Conservation (phyloP, 2,329 filamentous ascomycete species). For the Diaporthe caulivora region DNA sequence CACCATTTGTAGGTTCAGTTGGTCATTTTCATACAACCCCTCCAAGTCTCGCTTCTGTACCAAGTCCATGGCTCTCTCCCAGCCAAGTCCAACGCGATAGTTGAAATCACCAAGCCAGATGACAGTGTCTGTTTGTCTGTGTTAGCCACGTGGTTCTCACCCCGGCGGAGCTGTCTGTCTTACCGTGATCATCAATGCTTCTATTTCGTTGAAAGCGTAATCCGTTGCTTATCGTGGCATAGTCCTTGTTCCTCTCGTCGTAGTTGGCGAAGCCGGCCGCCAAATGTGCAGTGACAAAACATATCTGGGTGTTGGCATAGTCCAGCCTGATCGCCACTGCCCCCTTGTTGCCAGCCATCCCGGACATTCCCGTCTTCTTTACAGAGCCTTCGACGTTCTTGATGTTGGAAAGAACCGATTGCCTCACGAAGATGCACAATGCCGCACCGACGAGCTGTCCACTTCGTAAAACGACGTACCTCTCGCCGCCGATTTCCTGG, state of each 20-base stretch:
- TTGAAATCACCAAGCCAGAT: conserved; percentile 99
- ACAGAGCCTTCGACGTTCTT: conserved; percentile 97
- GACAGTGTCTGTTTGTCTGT: conserved; percentile 68
- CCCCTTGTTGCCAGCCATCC: conserved; percentile 98
- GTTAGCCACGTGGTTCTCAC: conserved; percentile 42
- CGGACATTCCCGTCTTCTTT: conserved; percentile 94
- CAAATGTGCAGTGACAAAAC: conserved; percentile 96
- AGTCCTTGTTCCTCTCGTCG: conserved; percentile 94
- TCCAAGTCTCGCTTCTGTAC: conserved; percentile 81
- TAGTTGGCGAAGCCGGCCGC: conserved; percentile 97
- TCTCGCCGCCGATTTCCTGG: conserved; percentile 73
- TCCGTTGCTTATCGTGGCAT: conserved; percentile 87
- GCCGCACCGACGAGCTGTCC: conserved; percentile 96
- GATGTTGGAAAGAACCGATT: conserved; percentile 81
- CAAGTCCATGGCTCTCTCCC: conserved; percentile 81
- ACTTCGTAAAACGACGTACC: conserved; percentile 90
- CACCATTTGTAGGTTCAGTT: conserved; percentile 97
- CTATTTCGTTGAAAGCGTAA: conserved; percentile 91
- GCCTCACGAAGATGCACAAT: conserved; percentile 89
- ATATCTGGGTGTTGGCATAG: conserved; percentile 91
- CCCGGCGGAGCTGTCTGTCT: conserved; percentile 31
- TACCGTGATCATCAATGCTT: conserved; percentile 90
- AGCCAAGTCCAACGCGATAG: conserved; percentile 89
- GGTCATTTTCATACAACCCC: conserved; percentile 89
- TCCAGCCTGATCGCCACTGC: conserved; percentile 97